phyloP scores from a whole-genome alignment of 495 filamentous ascomycete species.

The Cetradonia linearis region DNA sequence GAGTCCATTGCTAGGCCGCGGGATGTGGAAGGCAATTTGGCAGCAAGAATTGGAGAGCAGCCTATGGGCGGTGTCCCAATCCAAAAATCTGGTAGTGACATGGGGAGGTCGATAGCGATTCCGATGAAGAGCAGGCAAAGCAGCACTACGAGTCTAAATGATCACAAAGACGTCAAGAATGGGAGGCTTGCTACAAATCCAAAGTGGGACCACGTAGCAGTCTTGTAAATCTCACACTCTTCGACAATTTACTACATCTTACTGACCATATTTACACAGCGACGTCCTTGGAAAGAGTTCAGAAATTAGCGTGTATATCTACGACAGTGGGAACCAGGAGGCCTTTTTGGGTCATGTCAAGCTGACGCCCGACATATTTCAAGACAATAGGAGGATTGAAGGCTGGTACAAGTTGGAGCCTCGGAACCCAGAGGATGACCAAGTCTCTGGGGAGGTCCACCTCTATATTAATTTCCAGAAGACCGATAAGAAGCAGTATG shows the following conservation, averaged over 20 bases:
- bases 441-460: constrained; percentile 83
- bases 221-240: constrained; percentile 54
- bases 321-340: constrained; percentile 77
- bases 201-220: constrained; percentile 89
- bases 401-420: constrained; percentile 77
- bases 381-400: constrained; percentile 59
- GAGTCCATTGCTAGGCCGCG: constrained; percentile 77
- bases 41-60: constrained; percentile 33
- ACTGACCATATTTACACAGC: constrained; percentile 37
- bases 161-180: constrained; percentile 58
- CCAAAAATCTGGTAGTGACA: constrained; percentile 58
- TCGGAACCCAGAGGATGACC: constrained; percentile 52
- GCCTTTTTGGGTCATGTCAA: constrained; percentile 87
- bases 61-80: constrained; percentile 50
- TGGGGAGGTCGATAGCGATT: constrained; percentile 79
- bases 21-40: constrained; percentile 39
- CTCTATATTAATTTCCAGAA: constrained; percentile 78
- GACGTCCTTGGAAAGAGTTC: constrained; percentile 91
- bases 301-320: constrained; percentile 86
- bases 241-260: constrained; percentile 5
- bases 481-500: constrained; percentile 86
- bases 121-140: constrained; percentile 93
- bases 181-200: constrained; percentile 69
- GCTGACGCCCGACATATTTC: constrained; percentile 55
- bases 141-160: constrained; percentile 74